phyloP scores from a whole-genome alignment of 495 filamentous ascomycete genomes.

The Friedmanniomyces simplex region DNA sequence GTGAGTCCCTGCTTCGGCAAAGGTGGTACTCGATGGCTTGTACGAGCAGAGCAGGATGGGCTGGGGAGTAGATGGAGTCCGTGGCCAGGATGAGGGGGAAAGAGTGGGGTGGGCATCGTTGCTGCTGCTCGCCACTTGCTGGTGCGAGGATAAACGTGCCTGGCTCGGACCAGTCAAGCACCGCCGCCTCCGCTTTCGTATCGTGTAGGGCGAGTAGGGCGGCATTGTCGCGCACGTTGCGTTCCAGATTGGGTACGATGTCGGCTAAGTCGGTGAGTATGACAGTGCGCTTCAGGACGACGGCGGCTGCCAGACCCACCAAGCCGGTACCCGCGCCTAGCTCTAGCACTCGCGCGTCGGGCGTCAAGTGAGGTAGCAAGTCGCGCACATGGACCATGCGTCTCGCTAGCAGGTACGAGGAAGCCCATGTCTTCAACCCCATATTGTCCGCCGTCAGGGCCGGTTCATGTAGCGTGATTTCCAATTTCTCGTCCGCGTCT shows the following conservation, averaged over 20 bases:
- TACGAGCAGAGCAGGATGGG: constrained; percentile 53
- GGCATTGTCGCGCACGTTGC: constrained; percentile 51
- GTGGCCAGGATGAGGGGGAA: constrained; percentile 58
- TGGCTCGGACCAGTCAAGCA: constrained; percentile 57
- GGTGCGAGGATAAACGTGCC: background rate
- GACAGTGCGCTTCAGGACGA: constrained; percentile 32
- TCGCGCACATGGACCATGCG: constrained; percentile 46
- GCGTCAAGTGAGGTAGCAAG: background rate
- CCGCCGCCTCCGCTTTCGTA: constrained; percentile 37
- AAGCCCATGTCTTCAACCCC: constrained; percentile 70
- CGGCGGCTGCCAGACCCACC: constrained; percentile 43
- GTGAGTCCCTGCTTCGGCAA: constrained; percentile 34
- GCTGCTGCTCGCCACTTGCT: background rate
- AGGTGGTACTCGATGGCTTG: constrained; percentile 47
- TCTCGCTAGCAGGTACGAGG: constrained; percentile 74
- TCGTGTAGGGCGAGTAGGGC: constrained; percentile 36
- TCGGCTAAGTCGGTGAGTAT: constrained; percentile 57
- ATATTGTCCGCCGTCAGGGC: constrained; percentile 77
- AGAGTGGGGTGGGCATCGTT: constrained; percentile 27
- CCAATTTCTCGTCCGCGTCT: constrained; percentile 32
- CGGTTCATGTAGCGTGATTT: constrained; percentile 70
- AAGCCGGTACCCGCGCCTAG: constrained; percentile 57
- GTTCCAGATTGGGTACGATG: constrained; percentile 57
- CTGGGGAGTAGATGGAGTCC: constrained; percentile 59
- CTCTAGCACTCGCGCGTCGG: constrained; percentile 40